phyloP scores from a whole-genome alignment of 2,329 filamentous ascomycete genomes.

The Aureobasidium namibiae region DNA sequence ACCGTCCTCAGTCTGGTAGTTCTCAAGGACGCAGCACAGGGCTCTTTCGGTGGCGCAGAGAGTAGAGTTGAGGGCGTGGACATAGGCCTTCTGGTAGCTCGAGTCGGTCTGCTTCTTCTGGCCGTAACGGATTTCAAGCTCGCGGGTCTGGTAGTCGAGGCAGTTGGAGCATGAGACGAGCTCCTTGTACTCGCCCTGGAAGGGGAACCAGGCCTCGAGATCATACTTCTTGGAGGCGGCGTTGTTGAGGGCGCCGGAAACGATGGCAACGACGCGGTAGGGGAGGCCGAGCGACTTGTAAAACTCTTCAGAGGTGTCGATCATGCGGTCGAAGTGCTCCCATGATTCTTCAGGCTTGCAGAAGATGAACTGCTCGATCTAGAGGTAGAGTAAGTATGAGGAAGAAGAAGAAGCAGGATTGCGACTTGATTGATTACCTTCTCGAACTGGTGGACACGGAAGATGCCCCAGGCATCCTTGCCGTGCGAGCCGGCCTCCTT shows the following conservation, averaged over 20 bases:
- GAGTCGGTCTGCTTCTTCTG: conserved; percentile 73
- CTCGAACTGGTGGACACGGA: conserved; percentile 96
- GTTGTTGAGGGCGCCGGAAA: conserved; percentile 92
- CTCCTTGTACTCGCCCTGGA: conserved; percentile 96
- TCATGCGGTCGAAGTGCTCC: conserved; percentile 92
- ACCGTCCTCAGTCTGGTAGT: conserved; percentile 87
- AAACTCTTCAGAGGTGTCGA: conserved; percentile 82
- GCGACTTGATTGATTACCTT: conserved; percentile 47
- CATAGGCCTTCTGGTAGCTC: conserved; percentile 77
- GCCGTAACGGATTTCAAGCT: conserved; percentile 86
- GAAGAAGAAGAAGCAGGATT: not conserved
- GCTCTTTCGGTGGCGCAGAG: conserved; percentile 86
- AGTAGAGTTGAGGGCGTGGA: conserved; percentile 85
- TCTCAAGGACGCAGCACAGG: conserved; percentile 90
- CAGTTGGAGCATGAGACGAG: conserved; percentile 97
- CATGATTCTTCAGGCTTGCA: conserved; percentile 85
- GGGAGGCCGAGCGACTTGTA: conserved; percentile 84
- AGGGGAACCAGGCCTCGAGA: conserved; percentile 92
- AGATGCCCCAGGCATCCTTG: conserved; percentile 94
- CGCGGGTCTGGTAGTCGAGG: conserved; percentile 92
- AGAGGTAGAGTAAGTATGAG: not conserved
- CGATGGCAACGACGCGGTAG: conserved; percentile 87
- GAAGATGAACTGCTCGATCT: conserved; percentile 67
- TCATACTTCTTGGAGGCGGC: conserved; percentile 89
- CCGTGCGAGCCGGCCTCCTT: conserved; percentile 90